phyloP scores from a whole-genome alignment of 139 green algal species.

The Coccomyxa sp. region DNA sequence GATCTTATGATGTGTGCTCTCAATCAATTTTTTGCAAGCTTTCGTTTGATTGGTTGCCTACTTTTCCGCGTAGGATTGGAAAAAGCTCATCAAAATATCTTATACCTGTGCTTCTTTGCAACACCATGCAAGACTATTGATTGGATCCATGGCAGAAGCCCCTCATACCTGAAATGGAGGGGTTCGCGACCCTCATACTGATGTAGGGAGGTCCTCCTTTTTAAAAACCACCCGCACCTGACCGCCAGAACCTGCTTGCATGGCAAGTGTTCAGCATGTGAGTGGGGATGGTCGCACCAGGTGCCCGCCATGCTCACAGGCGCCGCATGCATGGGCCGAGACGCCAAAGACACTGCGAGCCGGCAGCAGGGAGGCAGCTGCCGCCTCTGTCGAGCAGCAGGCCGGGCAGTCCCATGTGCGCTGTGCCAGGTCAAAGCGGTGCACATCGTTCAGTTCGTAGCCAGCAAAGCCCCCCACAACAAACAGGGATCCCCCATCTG shows the following conservation, averaged over 20 bases:
- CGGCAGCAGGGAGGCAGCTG: not conserved
- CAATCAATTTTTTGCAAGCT: too few relatives aligned
- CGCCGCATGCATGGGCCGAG: slow-evolving; percentile 18
- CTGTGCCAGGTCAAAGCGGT: slow-evolving; percentile 12
- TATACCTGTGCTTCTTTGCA: too few relatives aligned
- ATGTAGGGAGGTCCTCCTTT: too few relatives aligned
- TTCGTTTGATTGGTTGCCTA: too few relatives aligned
- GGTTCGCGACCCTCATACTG: too few relatives aligned
- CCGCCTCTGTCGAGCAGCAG: slow-evolving; percentile 10
- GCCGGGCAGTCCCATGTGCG: slow-evolving; percentile 20
- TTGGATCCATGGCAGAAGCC: too few relatives aligned
- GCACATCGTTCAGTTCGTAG: slow-evolving; percentile 25
- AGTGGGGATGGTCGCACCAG: not conserved
- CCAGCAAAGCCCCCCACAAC: slow-evolving; percentile 47
- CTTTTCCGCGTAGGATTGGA: too few relatives aligned
- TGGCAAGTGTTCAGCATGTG: not conserved
- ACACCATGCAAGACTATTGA: too few relatives aligned
- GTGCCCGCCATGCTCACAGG: slow-evolving; percentile 17
- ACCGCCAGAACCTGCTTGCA: not conserved
- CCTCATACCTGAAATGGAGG: too few relatives aligned
- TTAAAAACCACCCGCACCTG: too few relatives aligned
- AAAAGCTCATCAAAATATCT: too few relatives aligned
- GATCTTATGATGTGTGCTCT: too few relatives aligned
- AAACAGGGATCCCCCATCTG: slow-evolving; percentile 11
- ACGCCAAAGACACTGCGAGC: slow-evolving; percentile 42